These are phyloP conservation scores for Pestalotiopsis sp. DNA, from an alignment of 2,329 filamentous ascomycete genomes.

Conservation along the genomic window DNA sequence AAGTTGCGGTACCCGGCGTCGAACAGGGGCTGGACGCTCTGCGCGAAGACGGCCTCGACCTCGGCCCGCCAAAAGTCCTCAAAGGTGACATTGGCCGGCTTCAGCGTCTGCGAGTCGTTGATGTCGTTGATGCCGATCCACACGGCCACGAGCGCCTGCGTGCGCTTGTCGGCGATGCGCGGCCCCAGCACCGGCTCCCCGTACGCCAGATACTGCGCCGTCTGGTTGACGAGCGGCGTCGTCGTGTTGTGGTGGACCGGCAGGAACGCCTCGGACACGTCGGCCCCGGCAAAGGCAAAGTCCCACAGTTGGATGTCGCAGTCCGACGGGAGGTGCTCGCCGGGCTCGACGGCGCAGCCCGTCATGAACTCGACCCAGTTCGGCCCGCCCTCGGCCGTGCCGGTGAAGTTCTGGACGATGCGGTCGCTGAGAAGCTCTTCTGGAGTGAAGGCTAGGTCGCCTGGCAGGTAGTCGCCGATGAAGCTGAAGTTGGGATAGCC, in stretches of 20 bases:
- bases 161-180: background rate
- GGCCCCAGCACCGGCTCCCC: constrained; percentile 40
- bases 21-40: constrained; percentile 44
- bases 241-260: constrained; percentile 54
- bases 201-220: constrained; percentile 47
- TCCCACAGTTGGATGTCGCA: constrained; percentile 56
- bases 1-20: constrained; percentile 55
- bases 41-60: constrained; percentile 41
- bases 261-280: constrained; percentile 46
- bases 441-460: constrained; percentile 42
- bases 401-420: constrained; percentile 49
- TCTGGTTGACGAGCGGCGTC: constrained; percentile 49
- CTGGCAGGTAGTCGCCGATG: constrained; percentile 45
- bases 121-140: constrained; percentile 64
- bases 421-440: constrained; percentile 42
- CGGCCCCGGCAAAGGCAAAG: constrained; percentile 56
- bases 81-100: constrained; percentile 45
- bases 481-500: constrained; percentile 29
- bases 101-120: constrained; percentile 44
- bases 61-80: constrained; percentile 46
- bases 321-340: constrained; percentile 42
- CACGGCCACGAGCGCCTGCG: constrained; percentile 44
- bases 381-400: constrained; percentile 52
- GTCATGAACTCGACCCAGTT: constrained; percentile 59
- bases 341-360: constrained; percentile 46